Conservation (phyloP, 202 grass and related monocot species). For the Zoysia matrella region DNA sequence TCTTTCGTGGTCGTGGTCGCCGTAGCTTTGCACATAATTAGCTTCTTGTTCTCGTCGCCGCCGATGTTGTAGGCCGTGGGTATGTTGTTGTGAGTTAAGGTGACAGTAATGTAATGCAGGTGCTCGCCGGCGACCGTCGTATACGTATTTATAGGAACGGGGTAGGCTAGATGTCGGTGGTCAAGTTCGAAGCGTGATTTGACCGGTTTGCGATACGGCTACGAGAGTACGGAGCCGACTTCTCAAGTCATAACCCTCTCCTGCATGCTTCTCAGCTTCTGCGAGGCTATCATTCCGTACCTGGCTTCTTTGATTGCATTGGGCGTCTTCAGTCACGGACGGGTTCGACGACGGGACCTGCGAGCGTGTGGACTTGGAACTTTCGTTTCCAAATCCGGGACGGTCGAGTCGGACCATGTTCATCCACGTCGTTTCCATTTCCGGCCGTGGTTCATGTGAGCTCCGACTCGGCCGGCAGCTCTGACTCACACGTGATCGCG, state of each 20-base stretch:
- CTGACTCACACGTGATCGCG: constrained; percentile 17
- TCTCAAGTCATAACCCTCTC: not conserved
- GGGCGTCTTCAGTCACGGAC: constrained; percentile 37
- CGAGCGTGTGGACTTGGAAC: not conserved
- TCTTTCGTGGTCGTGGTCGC: not conserved
- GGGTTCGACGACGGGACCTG: not conserved
- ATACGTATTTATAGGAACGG: not conserved
- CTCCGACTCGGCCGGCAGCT: not conserved
- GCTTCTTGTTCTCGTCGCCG: no score
- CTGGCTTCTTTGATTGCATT: no score
- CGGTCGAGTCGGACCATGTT: not conserved
- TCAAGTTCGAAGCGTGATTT: not conserved
- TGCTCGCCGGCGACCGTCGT: not conserved
- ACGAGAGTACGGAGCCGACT: not conserved
- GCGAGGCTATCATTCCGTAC: no score
- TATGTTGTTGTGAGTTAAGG: not conserved
- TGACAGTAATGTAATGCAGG: no score
- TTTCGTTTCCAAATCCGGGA: not conserved
- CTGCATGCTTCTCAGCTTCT: no score
- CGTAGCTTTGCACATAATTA: no score
- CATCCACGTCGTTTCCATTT: not conserved
- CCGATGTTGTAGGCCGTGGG: no score
- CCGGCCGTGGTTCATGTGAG: constrained; percentile 55
- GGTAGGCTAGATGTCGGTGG: not conserved
- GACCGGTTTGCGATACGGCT: not conserved